Evolutionary conservation across 176 grass and related monocot species (phyloP).

Genomic region (Paspalum vaginatum): DNA sequence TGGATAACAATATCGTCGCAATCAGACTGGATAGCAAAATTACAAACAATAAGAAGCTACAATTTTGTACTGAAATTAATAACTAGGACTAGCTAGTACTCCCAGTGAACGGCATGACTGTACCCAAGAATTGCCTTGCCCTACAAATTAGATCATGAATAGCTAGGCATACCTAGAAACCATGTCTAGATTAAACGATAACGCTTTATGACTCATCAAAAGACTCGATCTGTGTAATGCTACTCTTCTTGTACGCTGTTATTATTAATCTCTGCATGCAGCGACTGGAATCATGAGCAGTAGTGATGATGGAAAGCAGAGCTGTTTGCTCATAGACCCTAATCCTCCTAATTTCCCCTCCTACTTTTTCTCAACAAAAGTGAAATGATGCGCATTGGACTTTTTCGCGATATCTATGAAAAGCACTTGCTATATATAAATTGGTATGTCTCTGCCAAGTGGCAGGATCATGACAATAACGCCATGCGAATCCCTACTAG

Average conservation of each 20-base stretch:
- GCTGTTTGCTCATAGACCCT: background rate
- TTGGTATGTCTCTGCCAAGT: slow-evolving; percentile 17
- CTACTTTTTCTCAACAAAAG: slow-evolving; percentile 37
- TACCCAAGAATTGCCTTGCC: too few relatives aligned
- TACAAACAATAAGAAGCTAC: too few relatives aligned
- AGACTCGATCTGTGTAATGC: background rate
- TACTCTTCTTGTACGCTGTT: background rate
- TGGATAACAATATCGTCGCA: too few relatives aligned
- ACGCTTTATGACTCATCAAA: background rate
- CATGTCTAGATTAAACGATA: background rate
- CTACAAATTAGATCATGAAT: too few relatives aligned
- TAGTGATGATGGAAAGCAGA: background rate
- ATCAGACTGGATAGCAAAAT: too few relatives aligned
- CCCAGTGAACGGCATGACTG: too few relatives aligned
- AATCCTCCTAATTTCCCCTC: background rate
- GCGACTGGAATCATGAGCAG: slow-evolving; percentile 21
- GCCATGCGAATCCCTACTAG: background rate
- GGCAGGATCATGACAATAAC: slow-evolving; percentile 36
- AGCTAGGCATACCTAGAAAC: too few relatives aligned
- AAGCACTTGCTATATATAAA: slow-evolving; percentile 21
- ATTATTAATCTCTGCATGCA: background rate
- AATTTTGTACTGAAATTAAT: too few relatives aligned
- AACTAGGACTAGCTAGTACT: too few relatives aligned
- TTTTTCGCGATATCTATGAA: slow-evolving; percentile 45
- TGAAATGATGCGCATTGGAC: slow-evolving; percentile 33